Base-by-base conservation (phyloP, 305 asterid genomes). In the Withania somnifera region DNA sequence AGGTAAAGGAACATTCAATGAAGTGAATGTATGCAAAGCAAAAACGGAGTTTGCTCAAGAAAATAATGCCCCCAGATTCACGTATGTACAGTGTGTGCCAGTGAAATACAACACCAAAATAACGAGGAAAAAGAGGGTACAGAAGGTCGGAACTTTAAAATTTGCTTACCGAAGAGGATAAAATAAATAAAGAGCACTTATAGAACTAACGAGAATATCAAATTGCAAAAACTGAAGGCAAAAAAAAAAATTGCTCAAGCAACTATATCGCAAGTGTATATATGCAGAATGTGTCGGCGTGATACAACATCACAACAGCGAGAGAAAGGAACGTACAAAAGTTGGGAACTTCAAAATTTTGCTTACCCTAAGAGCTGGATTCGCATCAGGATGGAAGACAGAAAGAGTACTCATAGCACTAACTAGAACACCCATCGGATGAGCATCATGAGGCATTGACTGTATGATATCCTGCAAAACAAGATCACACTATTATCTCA, bases 391-490 rank as follows among this genome's bases (percentile, higher is more conserved):
- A 87, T 95, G 99, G 61, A 94, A 95, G 81, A 94, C 87, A 11
- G 99, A 95, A 77, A 95, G 98, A 58, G 98, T 91, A 86, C 99
- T 92, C 97, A 95, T 91, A 66, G 98, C 93, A 83, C 99, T 91
- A 83, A 95, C 52, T 36, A 67, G 99, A 86, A 97, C 99, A 84
- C 99, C 99, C 99, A 97, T 94, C 11, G 99, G 99, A 86, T 97
- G 99, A 84, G 99, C 97, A 89, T 97, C 98, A 85, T 97, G 99
- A 78, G 98, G 99, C 98, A 97, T 97, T 52, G 97, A 90, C 85
- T 94, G 99, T 88, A 97, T 97, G 78, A 94, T 97, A 81, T 97
- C 98, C 99, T 97, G 95, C 89, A 90, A 79, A 64, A 86, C 85
- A 84, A 76, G 67, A 86, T 56, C 68, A 84, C 32, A 85, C 76